phyloP scores from a whole-genome alignment of 192 early-diverging fungal species.

The Coemansia sp. region DNA sequence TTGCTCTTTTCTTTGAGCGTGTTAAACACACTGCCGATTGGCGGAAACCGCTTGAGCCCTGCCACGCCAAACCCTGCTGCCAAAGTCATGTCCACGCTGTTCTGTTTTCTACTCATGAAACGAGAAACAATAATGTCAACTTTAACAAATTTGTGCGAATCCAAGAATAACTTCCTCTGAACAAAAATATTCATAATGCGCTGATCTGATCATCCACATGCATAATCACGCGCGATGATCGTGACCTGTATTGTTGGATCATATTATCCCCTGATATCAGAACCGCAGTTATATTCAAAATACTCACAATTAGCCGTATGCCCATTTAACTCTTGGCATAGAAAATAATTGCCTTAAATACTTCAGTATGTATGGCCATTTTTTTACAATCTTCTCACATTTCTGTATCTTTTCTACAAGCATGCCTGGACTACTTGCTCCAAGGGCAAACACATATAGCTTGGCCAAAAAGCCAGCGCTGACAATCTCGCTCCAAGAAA shows the following conservation, averaged over 20 bases:
- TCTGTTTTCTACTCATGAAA: not conserved
- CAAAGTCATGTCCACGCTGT: not conserved
- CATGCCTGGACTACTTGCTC: not conserved
- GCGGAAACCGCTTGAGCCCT: constrained; percentile 30
- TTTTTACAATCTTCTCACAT: not conserved
- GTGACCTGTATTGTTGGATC: not conserved
- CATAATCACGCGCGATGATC: not conserved
- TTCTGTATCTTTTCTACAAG: not conserved
- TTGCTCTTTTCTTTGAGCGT: not conserved
- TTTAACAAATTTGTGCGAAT: not conserved
- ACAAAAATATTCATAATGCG: not conserved
- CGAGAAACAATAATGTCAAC: not conserved
- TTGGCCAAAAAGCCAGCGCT: not conserved
- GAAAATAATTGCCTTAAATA: not conserved
- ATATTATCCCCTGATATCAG: not conserved
- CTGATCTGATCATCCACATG: not conserved
- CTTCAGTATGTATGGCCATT: not conserved
- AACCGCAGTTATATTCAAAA: constrained; percentile 1
- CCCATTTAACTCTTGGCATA: not conserved
- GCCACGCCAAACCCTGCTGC: constrained; percentile 14
- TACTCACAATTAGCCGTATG: not conserved
- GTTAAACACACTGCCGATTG: constrained; percentile 10
- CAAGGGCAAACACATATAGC: not conserved
- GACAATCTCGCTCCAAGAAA: not conserved
- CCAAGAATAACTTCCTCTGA: not conserved